phyloP scores from a whole-genome alignment of 2,329 filamentous ascomycete species.

The Exserohilum turcica region DNA sequence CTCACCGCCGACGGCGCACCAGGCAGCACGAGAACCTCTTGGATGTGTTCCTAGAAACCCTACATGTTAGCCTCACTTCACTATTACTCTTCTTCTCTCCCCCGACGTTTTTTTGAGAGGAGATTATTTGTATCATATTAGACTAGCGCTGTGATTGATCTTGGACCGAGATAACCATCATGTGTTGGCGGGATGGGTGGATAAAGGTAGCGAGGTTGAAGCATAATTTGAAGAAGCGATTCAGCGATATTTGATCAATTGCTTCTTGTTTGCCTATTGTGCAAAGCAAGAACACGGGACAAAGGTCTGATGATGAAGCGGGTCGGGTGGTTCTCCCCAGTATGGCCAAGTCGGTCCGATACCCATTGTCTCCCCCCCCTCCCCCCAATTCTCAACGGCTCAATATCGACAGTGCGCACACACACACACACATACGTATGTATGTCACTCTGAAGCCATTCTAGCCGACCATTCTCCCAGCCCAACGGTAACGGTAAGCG shows the following conservation, averaged over 20 bases:
- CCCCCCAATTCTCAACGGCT: too few species aligned
- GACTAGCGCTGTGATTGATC: slow-evolving; percentile 8
- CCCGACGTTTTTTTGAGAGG: not conserved
- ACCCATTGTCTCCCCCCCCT: not conserved
- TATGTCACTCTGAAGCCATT: too few species aligned
- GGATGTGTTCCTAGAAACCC: slow-evolving; percentile 17
- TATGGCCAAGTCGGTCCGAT: not conserved
- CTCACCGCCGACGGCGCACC: slow-evolving; percentile 32
- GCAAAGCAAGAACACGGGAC: too few species aligned
- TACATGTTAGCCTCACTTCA: not conserved
- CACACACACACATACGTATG: too few species aligned
- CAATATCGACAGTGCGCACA: too few species aligned
- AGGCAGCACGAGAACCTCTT: slow-evolving; percentile 28
- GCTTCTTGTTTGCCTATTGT: not conserved
- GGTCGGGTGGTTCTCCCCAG: too few species aligned
- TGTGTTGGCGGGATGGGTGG: not conserved
- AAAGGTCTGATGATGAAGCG: too few species aligned
- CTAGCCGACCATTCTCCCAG: too few species aligned
- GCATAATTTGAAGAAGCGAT: slow-evolving; percentile 12
- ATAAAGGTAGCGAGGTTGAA: slow-evolving; percentile 4
- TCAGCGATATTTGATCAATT: slow-evolving; percentile 7
- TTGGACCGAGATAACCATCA: not conserved
- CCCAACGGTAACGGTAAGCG: too few species aligned
- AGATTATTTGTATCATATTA: slow-evolving; percentile 17
- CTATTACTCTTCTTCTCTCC: slow-evolving; percentile 1